phyloP scores from a whole-genome alignment of 306 rosid species.

The Acmispon strigosus region DNA sequence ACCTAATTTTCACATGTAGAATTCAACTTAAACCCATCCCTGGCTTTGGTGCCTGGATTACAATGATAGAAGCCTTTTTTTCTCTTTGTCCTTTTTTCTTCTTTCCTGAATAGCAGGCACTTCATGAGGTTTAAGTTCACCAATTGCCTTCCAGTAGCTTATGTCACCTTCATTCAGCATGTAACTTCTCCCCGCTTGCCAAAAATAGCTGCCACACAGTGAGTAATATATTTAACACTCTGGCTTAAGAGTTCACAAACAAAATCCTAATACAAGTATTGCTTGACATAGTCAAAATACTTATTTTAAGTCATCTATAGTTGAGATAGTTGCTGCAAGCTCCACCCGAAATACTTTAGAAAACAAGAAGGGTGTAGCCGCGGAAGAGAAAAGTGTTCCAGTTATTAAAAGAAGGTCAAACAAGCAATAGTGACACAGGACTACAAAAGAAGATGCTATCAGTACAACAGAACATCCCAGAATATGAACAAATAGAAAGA shows the following conservation, averaged over 20 bases:
- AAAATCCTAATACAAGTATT: not conserved
- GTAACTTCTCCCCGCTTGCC: constrained; percentile 26
- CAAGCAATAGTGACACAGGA: not conserved
- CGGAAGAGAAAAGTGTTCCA: not conserved
- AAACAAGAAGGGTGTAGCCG: too few species aligned
- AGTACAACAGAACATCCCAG: not conserved
- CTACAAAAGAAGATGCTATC: not conserved
- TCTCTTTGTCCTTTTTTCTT: constrained; percentile 54
- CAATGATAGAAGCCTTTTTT: constrained; percentile 42
- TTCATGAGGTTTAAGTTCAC: constrained; percentile 53
- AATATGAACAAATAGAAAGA: not conserved
- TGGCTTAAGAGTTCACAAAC: not conserved
- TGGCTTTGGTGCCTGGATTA: constrained; percentile 62
- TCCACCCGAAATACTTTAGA: not conserved
- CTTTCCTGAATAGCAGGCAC: constrained; percentile 43
- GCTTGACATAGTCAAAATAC: not conserved
- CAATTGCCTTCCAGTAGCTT: constrained; percentile 36
- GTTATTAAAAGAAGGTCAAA: not conserved
- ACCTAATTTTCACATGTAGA: constrained; percentile 10
- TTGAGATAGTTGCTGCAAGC: not conserved
- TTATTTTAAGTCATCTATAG: not conserved
- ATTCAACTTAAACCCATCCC: constrained; percentile 36
- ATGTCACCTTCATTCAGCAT: constrained; percentile 28
- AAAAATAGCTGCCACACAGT: constrained; percentile 17
- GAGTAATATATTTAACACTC: not conserved